These are phyloP conservation scores for Amborella trichopoda DNA, from an alignment of 164 flowering plant genomes.

Conservation along the genomic window DNA sequence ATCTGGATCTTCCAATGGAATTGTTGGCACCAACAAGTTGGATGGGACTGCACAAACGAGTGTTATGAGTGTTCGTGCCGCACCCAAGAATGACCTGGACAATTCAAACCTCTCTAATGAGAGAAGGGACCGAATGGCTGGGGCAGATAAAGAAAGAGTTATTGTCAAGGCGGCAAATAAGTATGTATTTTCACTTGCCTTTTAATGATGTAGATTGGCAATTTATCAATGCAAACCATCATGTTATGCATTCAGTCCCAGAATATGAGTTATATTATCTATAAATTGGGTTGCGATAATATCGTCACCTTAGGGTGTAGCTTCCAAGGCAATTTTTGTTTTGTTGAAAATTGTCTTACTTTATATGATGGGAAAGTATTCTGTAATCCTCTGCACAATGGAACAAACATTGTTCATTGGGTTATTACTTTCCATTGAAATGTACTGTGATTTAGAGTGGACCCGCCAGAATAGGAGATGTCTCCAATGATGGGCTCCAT, in stretches of 20 bases:
- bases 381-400: no score
- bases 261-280: no score
- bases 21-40: constrained; percentile 30
- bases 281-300: no score
- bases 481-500: no score
- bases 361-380: no score
- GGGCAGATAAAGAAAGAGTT: constrained; percentile 31
- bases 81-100: constrained; percentile 39
- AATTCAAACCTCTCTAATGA: constrained; percentile 24
- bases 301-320: no score
- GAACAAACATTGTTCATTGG: no score
- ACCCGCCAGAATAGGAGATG: no score
- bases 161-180: constrained; percentile 24
- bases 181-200: constrained; percentile 8
- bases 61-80: constrained; percentile 22
- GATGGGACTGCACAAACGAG: constrained; percentile 32
- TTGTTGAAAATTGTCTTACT: no score
- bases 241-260: not conserved
- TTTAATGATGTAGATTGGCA: not conserved
- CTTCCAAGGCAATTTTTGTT: no score
- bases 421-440: no score
- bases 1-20: constrained; percentile 34
- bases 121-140: constrained; percentile 27
- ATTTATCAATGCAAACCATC: not conserved
- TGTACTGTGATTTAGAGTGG: no score